Base-by-base conservation (phyloP, 2,329 filamentous ascomycete genomes). In the Ophiostoma montium region DNA sequence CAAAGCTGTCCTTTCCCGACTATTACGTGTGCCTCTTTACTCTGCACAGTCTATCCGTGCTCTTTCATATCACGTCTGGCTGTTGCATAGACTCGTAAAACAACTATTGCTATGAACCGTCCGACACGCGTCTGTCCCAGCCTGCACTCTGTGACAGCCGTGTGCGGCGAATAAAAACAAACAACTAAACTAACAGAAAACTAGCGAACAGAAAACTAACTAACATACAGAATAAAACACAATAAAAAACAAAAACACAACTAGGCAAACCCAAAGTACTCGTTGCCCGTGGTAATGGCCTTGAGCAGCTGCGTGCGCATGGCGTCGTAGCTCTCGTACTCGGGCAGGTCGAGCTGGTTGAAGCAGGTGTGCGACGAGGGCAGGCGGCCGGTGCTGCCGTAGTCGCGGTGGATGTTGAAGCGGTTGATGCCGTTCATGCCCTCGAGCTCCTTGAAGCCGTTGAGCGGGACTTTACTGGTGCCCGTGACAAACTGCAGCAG, bases 361-460 rank as follows among this genome's bases (percentile, higher is more conserved):
- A 98, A 98, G 73, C 92, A 98, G 55, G 92, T 98, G 66, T 98
- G 94, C 59, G 89, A 95, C 59, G 86, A 94, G 50, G 92, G 92
- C 56, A 98, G 75, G 57, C 92, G 84, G 62, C 95, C 86, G 68
- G 95, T 96, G 71, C 84, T 90, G 59, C 90, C 89, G 67, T 94
- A 95, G 66, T 96, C 92, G 56, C 92, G 87, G 63, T 98, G 92
- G 55, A 98, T 96, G 65, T 96, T 98, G 80, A 98, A 98, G 56
- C 87, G 82, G 66, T 85, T 95, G 64, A 96, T 82, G 35, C 92
- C 92, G 62, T 98, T 96, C 92, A 98, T 98, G 57, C 92, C 94
- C 69, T 98, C 94, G 7, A 98, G 77, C 66, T 98, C 92, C 69
- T 95, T 95, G 75, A 98, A 98, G 12, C 92, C 92, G 59, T 98